Evolutionary conservation across 1,284 basidiomycete species (phyloP), one percentile per base, ranked within the genome.

Genomic region (Trichosporon asahii): DNA sequence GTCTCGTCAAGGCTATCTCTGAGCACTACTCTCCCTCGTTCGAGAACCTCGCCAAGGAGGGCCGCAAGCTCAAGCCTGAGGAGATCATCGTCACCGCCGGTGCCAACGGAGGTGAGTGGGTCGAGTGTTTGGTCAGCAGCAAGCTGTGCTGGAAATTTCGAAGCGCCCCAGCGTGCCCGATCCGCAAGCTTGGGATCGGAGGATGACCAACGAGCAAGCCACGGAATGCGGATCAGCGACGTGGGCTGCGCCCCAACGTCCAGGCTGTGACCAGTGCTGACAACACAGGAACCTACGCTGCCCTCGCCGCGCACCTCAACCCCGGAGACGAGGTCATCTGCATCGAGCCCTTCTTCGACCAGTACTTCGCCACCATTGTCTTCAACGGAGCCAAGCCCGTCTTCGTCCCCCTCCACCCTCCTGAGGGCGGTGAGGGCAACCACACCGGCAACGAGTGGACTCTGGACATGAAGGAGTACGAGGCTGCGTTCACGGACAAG

Each of bases 271-370:
- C 49, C 7, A 6, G 0, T 21, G 57, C 57, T 61, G 27, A 61
- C 29, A 7, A 11, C 27, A 23, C 80, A 93, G 94, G 94, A 25
- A 91, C 94, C 85, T 98, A 95, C 82, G 90, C 94, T 66, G 91
- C 94, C 69, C 90, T 95, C 77, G 88, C 89, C 23, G 95, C 95
- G 0, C 96, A 95, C 85, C 84, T 95, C 64, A 90, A 96, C 73
- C 86, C 89, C 44, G 94, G 91, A 8, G 97, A 99, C 81, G 96
- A 98, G 84, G 97, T 99, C 72, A 95, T 99, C 82, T 90, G 98
- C 87, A 95, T 99, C 79, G 97, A 99, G 85, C 96, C 94, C 5
- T 95, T 94, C 87, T 98, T 98, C 79, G 95, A 98, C 80, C 97
- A 99, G 83, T 99, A 98, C 85, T 88, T 92, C 72, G 91, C 94